These are phyloP conservation scores for Aspergillus hortae DNA, from an alignment of 2,329 filamentous ascomycete species.

Conservation along the genomic window DNA sequence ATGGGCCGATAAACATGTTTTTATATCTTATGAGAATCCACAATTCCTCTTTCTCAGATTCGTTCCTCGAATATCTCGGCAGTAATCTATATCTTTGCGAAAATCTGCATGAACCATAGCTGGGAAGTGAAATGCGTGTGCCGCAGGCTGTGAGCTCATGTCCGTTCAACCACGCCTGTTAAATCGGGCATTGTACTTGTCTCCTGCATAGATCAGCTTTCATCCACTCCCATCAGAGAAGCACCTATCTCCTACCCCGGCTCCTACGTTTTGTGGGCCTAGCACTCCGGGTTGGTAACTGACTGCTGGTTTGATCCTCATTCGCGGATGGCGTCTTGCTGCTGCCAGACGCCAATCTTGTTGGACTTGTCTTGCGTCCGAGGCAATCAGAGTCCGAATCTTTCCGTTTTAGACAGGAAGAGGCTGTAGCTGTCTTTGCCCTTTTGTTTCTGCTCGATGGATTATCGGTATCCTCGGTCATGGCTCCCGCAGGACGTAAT, in stretches of 20 bases:
- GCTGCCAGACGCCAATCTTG: constrained; percentile 26
- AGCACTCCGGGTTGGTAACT: constrained; percentile 1
- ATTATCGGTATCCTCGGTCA: background rate
- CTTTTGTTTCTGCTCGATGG: constrained; percentile 11
- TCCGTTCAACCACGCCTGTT: constrained; percentile 8
- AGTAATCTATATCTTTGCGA: background rate
- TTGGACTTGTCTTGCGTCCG: constrained; percentile 27
- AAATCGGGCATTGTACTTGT: constrained; percentile 31
- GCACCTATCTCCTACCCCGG: background rate
- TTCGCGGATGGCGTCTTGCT: constrained; percentile 17
- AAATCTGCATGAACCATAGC: background rate
- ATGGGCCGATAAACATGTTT: constrained; percentile 21
- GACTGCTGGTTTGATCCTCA: constrained; percentile 6
- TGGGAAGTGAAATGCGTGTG: background rate
- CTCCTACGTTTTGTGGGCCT: constrained; percentile 23
- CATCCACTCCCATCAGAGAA: constrained; percentile 7
- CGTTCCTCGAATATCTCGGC: background rate
- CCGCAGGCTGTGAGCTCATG: background rate
- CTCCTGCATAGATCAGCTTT: constrained; percentile 21
- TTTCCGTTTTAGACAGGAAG: constrained; percentile 9
- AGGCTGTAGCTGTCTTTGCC: constrained; percentile 6
- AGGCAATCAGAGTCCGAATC: constrained; percentile 19
- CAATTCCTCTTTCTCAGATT: constrained; percentile 2
- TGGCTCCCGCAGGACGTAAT: constrained; percentile 3
- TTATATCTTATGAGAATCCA: constrained; percentile 9